Evolutionary conservation across 1,139 yeast species (phyloP), one percentile per base, ranked within the genome.

Genomic region (Hansenula lynferdii): DNA sequence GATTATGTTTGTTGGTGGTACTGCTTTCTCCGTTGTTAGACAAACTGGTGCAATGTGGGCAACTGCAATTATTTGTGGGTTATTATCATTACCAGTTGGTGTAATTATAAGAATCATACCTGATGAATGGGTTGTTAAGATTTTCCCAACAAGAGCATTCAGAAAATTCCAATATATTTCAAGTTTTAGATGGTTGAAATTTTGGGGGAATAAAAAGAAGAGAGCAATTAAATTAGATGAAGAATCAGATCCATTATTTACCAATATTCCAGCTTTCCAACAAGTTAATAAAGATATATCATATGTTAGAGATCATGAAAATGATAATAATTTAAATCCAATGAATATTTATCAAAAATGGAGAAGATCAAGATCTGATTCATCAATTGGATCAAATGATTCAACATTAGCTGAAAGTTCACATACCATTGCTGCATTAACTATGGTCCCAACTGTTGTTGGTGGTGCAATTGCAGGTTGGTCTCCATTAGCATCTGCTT

Each of bases 1-100:
- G 42, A 90, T 94, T 53, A 90, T 94, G 97, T 85, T 80, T 64
- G 92, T 87, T 47, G 99, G 99, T 39, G 98, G 98, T 42, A 86
- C 94, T 35, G 96, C 98, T 0, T 94, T 94, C 61, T 77, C 89
- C 16, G 72, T 90, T 49, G 78, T 76, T 3, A 72, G 82, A 47
- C 94, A 85, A 61, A 80, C 95, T 1, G 83, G 85, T 6, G 78
- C 77, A 2, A 80, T 80, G 83, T 94, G 98, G 98, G 94, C 77
- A 0, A 79, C 89, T 3, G 95, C 97, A 0, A 64, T 94, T 14
- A 55, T 85, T 31, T 80, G 95, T 66, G 98, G 98, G 21, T 63
- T 85, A 48, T 44, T 85, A 17, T 85, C 96, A 14, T 67, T 92
- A 32, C 97, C 97, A 0, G 74, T 80, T 35, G 97, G 97, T 43